Evolutionary conservation across 1,284 basidiomycete genomes (phyloP).

Genomic region (Ceratobasidium papillatum): DNA sequence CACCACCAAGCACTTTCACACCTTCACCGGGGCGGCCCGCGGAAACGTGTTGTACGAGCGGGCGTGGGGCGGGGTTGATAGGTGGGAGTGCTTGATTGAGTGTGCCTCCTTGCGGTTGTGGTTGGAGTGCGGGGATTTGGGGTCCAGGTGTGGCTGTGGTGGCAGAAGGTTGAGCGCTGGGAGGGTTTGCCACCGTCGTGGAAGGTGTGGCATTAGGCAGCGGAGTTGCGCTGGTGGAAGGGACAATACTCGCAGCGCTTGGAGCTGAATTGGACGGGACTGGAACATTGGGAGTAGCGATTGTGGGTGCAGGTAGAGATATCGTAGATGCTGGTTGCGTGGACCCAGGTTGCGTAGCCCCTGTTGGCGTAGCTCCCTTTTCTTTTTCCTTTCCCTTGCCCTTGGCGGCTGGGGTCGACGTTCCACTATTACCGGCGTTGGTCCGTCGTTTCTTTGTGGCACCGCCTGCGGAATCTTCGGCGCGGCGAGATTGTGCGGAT

Average conservation of each 20-base stretch:
- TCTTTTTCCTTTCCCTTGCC: conserved; percentile 31
- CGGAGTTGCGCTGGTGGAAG: background rate
- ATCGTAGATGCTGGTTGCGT: background rate
- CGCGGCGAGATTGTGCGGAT: conserved; percentile 2
- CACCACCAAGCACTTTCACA: conserved; percentile 13
- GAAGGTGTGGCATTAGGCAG: background rate
- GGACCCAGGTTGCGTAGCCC: background rate
- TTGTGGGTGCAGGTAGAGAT: background rate
- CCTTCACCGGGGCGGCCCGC: conserved; percentile 9
- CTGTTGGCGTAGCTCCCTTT: background rate
- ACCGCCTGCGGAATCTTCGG: conserved; percentile 1
- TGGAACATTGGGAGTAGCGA: background rate
- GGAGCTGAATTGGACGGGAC: background rate
- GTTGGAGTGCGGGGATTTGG: background rate
- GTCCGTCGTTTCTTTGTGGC: conserved; percentile 20
- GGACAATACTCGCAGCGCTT: background rate
- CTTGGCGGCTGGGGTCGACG: conserved; percentile 7
- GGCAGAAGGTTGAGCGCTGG: background rate
- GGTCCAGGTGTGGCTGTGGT: background rate
- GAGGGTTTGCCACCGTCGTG: background rate
- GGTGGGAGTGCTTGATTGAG: conserved; percentile 15
- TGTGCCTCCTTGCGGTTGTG: background rate
- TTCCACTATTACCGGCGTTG: conserved; percentile 12
- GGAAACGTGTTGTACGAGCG: conserved; percentile 21
- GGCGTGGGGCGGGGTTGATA: background rate